phyloP scores from a whole-genome alignment of 345 rosid genomes.

The Rhodamnia rubescens region DNA sequence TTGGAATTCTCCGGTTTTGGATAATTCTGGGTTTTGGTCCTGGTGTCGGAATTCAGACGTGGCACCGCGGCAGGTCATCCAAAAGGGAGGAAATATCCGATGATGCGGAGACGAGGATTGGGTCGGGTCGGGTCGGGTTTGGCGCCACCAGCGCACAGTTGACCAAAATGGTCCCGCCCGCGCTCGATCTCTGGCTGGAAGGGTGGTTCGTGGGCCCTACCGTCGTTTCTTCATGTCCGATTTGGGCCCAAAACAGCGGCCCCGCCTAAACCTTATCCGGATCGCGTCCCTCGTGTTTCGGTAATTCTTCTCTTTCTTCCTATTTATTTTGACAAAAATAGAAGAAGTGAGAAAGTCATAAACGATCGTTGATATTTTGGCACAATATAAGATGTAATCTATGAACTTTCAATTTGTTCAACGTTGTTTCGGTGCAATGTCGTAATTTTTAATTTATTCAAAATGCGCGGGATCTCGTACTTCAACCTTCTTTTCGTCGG shows the following conservation, averaged over 20 bases:
- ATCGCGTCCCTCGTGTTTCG: not conserved
- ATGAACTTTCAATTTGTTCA: accelerated
- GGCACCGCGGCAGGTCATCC: not conserved
- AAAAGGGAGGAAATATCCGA: not conserved
- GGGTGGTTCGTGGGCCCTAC: not conserved
- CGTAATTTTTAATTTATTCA: not conserved
- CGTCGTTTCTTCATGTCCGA: not conserved
- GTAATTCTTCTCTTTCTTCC: not conserved
- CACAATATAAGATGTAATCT: not conserved
- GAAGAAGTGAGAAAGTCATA: not conserved
- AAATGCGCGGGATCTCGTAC: too few species aligned
- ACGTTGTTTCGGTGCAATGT: accelerated
- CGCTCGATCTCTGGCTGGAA: not conserved
- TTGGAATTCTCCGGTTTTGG: not conserved
- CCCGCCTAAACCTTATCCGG: not conserved
- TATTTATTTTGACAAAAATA: not conserved
- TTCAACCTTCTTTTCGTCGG: too few species aligned
- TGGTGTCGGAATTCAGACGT: not conserved
- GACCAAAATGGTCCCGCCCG: not conserved
- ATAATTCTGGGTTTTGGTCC: not conserved
- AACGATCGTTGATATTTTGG: not conserved
- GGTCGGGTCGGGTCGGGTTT: not conserved
- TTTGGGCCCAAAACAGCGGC: not conserved
- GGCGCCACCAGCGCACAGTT: not conserved
- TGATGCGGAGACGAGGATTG: not conserved